These are phyloP conservation scores for Colletotrichum sp. DNA, from an alignment of 2,329 filamentous ascomycete species.

Conservation along the genomic window DNA sequence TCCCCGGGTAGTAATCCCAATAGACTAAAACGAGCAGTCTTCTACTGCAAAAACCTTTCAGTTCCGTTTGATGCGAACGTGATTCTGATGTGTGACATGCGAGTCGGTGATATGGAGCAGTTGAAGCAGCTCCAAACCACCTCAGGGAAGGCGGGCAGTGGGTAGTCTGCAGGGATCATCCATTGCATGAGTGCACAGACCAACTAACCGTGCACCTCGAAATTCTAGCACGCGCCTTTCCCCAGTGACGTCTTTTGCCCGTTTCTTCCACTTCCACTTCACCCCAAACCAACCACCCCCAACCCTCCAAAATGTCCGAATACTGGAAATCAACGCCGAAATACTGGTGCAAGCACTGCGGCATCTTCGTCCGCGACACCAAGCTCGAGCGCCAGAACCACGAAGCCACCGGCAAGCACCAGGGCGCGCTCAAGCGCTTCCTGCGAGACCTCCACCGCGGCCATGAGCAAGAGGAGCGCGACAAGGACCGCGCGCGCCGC, in stretches of 20 bases:
- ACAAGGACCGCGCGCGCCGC: slow-evolving; percentile 80
- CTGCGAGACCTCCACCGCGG: slow-evolving; percentile 86
- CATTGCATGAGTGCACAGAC: background rate
- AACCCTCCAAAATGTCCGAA: slow-evolving; percentile 74
- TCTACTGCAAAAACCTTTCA: background rate
- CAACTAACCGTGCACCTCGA: background rate
- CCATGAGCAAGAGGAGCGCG: slow-evolving; percentile 80
- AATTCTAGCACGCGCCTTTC: background rate
- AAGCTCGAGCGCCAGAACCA: slow-evolving; percentile 89
- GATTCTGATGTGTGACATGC: background rate
- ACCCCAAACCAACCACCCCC: background rate
- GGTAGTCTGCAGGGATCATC: background rate
- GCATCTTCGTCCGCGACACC: slow-evolving; percentile 88
- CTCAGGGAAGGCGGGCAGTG: background rate
- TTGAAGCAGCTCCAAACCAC: background rate
- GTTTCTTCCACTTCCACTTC: background rate
- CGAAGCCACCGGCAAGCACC: slow-evolving; percentile 85
- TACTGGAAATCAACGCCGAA: slow-evolving; percentile 98
- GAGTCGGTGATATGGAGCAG: background rate
- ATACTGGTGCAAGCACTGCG: slow-evolving; percentile 99
- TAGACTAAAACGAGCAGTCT: background rate
- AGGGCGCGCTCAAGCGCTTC: slow-evolving; percentile 85
- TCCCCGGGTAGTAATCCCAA: background rate
- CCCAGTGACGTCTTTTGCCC: background rate
- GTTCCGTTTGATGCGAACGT: background rate